phyloP scores from a whole-genome alignment of 495 filamentous ascomycete species.

The Lichina pygmaea region DNA sequence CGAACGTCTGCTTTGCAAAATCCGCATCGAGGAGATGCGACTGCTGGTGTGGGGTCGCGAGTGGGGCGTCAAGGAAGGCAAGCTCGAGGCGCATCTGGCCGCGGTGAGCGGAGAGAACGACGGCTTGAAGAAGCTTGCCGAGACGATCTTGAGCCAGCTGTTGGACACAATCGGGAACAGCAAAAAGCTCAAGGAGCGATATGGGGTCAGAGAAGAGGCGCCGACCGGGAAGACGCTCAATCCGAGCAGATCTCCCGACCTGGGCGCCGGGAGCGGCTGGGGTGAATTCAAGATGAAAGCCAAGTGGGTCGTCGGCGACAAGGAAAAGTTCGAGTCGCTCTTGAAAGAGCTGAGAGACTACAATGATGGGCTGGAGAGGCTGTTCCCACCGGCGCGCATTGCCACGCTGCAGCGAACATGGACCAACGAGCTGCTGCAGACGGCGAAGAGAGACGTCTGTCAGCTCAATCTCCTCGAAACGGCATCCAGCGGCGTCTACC shows the following conservation, averaged over 20 bases:
- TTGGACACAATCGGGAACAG: constrained; percentile 13
- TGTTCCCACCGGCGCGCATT: constrained; percentile 12
- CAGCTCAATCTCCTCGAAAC: constrained; percentile 10
- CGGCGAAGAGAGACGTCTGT: constrained; percentile 7
- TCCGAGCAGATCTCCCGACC: not conserved
- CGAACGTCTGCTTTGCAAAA: constrained; percentile 13
- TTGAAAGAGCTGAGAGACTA: constrained; percentile 13
- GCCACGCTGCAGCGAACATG: constrained; percentile 11
- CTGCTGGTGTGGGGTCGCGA: constrained; percentile 13
- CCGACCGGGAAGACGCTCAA: not conserved
- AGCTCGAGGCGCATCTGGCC: constrained; percentile 10
- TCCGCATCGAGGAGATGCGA: constrained; percentile 15
- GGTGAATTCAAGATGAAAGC: constrained; percentile 9
- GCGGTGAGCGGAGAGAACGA: constrained; percentile 6
- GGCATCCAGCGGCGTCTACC: constrained; percentile 11
- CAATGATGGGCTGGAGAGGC: constrained; percentile 14
- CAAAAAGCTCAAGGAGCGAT: constrained; percentile 13
- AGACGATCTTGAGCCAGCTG: constrained; percentile 10
- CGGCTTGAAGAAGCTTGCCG: constrained; percentile 8
- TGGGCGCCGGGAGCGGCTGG: not conserved
- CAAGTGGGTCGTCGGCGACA: constrained; percentile 14
- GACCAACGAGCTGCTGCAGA: constrained; percentile 12
- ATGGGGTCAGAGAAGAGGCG: constrained; percentile 10
- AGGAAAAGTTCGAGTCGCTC: constrained; percentile 14
- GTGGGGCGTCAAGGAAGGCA: constrained; percentile 14